Base-by-base conservation (phyloP, 768 basidiomycete species). In the Russula dissimulans region DNA sequence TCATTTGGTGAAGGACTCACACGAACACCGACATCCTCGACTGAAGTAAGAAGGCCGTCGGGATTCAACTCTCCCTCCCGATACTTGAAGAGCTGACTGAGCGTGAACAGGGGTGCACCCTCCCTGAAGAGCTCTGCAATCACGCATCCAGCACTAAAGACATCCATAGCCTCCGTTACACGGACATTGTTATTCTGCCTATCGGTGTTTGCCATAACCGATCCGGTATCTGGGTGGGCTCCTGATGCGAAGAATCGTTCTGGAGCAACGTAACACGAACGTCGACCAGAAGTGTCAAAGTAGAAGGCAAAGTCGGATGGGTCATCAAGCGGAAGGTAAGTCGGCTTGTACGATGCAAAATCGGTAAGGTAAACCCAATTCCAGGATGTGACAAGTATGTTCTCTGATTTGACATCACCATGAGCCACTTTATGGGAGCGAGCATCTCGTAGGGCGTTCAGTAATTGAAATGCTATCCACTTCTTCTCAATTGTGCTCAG, bases 291-390 rank as follows among this genome's bases (percentile, higher is more conserved):
- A 4, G 92, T 93, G 72, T 99, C 97, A 72, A 95, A 98, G 78
- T 86, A 99, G 77, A 94, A 97, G 4, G 94, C 95, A 72, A 97
- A 99, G 74, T 95, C 94, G 8, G 95, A 85, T 4, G 97, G 97
- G 69, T 98, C 95, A 69, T 99, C 93, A 46, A 97, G 80, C 0
- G 97, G 97, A 11, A 99, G 82, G 71, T 85, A 91, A 2, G 93
- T 95, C 0, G 95, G 97, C 71, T 99, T 99, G 81, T 91, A 95
- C 6, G 83, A 75, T 0, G 95, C 91, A 71, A 98, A 98, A 74
- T 98, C 97, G 44, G 95, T 90, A 53, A 99, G 78, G 68, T 94
- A 93, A 11, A 97, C 81, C 85, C 91, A 92, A 68, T 97, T 95
- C 80, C 92, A 95, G 0, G 95, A 94, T 0, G 95, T 94, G 51